Conservation (phyloP, 768 basidiomycete species). For the Amanita pallidorosea region DNA sequence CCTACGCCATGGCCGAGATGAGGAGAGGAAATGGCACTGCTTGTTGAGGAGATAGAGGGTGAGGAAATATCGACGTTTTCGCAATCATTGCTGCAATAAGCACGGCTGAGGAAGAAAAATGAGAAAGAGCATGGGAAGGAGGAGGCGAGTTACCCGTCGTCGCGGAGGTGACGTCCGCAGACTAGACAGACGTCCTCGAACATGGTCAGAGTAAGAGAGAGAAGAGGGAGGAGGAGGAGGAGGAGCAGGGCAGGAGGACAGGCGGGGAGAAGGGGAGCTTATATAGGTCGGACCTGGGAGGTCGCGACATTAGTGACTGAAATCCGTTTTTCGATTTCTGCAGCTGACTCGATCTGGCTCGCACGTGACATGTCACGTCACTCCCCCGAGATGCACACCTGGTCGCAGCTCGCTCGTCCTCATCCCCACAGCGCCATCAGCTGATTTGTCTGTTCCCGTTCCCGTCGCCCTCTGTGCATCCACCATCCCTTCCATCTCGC, state of each 20-base stretch:
- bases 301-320: conserved; percentile 28
- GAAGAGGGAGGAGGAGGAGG: conserved; percentile 6
- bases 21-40: conserved; percentile 62
- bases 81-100: conserved; percentile 66
- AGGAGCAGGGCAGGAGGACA: conserved; percentile 6
- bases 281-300: conserved; percentile 25
- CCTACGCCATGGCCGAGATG: conserved; percentile 40
- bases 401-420: not conserved
- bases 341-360: conserved; percentile 21
- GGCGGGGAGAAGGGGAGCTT: conserved; percentile 13
- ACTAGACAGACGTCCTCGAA: conserved; percentile 72
- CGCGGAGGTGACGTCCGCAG: conserved; percentile 55
- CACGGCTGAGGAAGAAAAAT: conserved; percentile 31
- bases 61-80: conserved; percentile 52
- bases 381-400: not conserved
- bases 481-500: not conserved
- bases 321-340: conserved; percentile 24
- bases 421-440: conserved; percentile 7
- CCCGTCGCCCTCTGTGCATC: too few species aligned
- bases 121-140: conserved; percentile 8
- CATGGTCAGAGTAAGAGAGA: conserved; percentile 27
- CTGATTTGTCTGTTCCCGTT: conserved; percentile 5
- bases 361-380: conserved; percentile 7
- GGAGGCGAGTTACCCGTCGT: conserved; percentile 43
- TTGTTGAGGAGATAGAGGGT: conserved; percentile 55